Percentiles rank a stretch among this genome's conserved stretches.
These are phyloP conservation scores for Funneliformis geosporum DNA, from an alignment of 192 early-diverging fungal species.

Conservation along the genomic window DNA sequence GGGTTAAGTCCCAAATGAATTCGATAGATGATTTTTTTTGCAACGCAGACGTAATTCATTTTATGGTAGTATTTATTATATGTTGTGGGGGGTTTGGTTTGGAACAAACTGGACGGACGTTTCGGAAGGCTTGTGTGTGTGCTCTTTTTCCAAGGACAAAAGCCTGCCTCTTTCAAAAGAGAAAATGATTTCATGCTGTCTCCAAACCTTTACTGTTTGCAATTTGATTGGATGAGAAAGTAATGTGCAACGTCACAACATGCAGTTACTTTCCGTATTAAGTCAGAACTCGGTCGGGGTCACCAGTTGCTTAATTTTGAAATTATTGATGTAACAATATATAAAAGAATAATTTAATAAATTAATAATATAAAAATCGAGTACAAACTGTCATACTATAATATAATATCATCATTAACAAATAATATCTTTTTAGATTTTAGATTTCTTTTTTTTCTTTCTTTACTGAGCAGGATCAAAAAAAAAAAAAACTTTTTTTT, in stretches of 20 bases:
- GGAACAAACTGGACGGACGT: slow-evolving; percentile 21
- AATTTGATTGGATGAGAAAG: slow-evolving; percentile 5
- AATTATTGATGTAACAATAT: neutral
- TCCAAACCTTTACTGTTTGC: slow-evolving; percentile 19
- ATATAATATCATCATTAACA: neutral
- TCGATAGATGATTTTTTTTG: slow-evolving; percentile 16
- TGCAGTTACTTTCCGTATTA: slow-evolving; percentile 8
- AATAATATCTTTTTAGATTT: no score
- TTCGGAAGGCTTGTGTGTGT: slow-evolving; percentile 27
- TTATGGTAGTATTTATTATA: slow-evolving; percentile 26
- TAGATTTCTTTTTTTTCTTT: neutral
- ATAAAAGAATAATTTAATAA: neutral
- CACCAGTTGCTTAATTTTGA: slow-evolving; percentile 2
- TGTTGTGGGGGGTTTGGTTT: slow-evolving; percentile 19
- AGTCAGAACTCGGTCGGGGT: slow-evolving; percentile 4
- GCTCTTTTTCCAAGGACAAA: slow-evolving; percentile 19
- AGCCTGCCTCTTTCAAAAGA: slow-evolving; percentile 28
- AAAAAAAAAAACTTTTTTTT: neutral
- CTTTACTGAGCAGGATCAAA: neutral
- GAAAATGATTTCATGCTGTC: slow-evolving; percentile 28
- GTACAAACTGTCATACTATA: neutral
- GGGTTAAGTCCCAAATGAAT: slow-evolving; percentile 18
- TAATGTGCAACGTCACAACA: slow-evolving; percentile 26
- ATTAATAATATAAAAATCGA: neutral
- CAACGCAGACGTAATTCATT: slow-evolving; percentile 26